phyloP scores from a whole-genome alignment of 225 moss, liverwort and hornwort genomes.

The Sphagnum tenellum region DNA sequence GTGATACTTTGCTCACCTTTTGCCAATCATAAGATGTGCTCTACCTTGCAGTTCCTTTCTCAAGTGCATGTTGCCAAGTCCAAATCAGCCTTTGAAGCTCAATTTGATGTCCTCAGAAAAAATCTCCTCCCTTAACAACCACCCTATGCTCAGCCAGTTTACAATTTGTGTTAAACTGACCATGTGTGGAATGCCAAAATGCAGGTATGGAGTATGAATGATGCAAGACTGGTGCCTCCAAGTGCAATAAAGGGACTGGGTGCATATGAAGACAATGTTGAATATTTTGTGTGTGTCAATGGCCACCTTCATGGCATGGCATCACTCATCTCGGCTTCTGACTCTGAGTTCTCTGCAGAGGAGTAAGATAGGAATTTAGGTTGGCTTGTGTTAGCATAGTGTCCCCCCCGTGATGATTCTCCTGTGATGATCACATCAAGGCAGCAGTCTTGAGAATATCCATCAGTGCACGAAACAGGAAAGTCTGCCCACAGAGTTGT shows the following conservation, averaged over 20 bases:
- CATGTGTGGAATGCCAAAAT: background rate
- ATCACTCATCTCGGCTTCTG: conserved; percentile 44
- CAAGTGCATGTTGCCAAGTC: no score
- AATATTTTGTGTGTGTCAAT: conserved; percentile 51
- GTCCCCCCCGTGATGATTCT: conserved; percentile 46
- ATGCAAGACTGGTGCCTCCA: conserved; percentile 36
- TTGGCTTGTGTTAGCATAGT: conserved; percentile 16
- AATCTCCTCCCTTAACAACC: no score
- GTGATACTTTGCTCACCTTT: no score
- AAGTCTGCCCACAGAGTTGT: conserved; percentile 21
- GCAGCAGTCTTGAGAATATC: conserved; percentile 30
- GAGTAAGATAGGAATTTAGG: conserved; percentile 3
- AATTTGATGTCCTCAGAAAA: no score
- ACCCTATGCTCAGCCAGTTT: no score
- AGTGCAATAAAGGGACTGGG: conserved; percentile 30
- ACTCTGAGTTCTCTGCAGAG: conserved; percentile 36
- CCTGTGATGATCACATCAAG: conserved; percentile 11
- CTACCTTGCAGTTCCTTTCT: no score
- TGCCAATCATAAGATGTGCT: no score
- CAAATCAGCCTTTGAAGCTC: no score
- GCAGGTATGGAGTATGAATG: conserved; percentile 61
- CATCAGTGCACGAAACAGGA: conserved; percentile 64
- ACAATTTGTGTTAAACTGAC: no score
- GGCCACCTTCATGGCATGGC: conserved; percentile 66
- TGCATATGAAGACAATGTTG: conserved; percentile 53